Base-by-base conservation (phyloP, 2,329 filamentous ascomycete genomes). In the Cryphonectria radicalis region DNA sequence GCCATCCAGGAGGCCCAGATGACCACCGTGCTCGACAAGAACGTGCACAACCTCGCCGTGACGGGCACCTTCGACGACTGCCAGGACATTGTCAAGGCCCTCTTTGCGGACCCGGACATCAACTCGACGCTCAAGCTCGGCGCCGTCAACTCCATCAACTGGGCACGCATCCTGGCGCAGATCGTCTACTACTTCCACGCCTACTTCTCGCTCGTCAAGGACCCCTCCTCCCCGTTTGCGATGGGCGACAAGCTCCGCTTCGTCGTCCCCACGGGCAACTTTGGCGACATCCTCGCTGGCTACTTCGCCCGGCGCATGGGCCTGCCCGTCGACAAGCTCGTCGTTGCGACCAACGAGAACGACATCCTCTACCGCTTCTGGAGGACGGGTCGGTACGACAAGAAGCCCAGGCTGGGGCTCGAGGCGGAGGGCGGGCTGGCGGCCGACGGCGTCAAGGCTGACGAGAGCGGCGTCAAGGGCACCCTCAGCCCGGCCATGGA, bases 111-210 rank as follows among this genome's bases (percentile, higher is more conserved):
- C 77, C 86, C 91, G 3, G 90, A 94, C 69, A 92, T 93, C 80
- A 98, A 98, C 85, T 84, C 88, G 76, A 90, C 89, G 1, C 89
- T 95, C 78, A 94, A 93, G 76, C 91, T 98, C 60, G 95, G 93
- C 57, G 95, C 96, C 60, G 94, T 98, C 76, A 98, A 98, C 85
- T 96, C 93, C 63, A 98, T 98, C 84, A 98, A 98, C 84, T 98
- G 92, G 89, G 93, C 95, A 1, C 89, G 96, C 76, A 98, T 99
- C 76, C 88, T 99, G 53, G 95, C 96, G 17, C 96, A 99, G 84
- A 98, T 97, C 74, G 94, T 93, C 73, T 98, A 97, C 87, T 99
- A 97, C 86, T 97, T 98, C 85, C 87, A 96, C 82, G 91, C 96
- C 17, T 98, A 98, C 86, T 97, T 98, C 83, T 85, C 91, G 19